Conservation (phyloP, 306 rosid species). For the Senna tora region DNA sequence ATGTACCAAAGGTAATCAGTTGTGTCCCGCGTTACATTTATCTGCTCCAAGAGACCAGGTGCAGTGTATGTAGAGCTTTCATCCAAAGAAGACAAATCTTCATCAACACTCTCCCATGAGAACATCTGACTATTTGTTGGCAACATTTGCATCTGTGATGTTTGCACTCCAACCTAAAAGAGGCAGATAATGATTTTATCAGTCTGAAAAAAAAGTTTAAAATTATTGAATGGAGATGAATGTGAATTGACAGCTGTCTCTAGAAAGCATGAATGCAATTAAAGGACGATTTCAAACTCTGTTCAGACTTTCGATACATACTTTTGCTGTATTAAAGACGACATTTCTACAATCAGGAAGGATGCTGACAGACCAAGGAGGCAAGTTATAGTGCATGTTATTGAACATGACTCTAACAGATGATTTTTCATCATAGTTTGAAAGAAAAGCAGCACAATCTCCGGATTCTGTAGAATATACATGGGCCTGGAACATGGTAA, state of each 20-base stretch:
- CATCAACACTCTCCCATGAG: conserved; percentile 91
- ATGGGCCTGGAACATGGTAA: conserved; percentile 63
- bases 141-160: conserved; percentile 92
- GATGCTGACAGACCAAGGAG: conserved; percentile 98
- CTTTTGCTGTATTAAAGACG: conserved; percentile 95
- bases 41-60: conserved; percentile 93
- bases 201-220: conserved; percentile 28
- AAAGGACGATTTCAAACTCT: conserved; percentile 17
- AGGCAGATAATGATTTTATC: conserved; percentile 29
- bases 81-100: conserved; percentile 72
- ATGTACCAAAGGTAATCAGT: conserved; percentile 98
- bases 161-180: conserved; percentile 93
- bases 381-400: conserved; percentile 93
- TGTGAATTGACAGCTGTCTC: conserved; percentile 29
- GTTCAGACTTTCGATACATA: conserved; percentile 32
- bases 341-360: conserved; percentile 96
- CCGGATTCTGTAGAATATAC: conserved; percentile 85
- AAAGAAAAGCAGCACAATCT: conserved; percentile 88
- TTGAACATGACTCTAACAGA: conserved; percentile 91
- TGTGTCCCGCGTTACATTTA: conserved; percentile 87
- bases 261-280: conserved; percentile 26
- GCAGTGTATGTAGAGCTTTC: conserved; percentile 71
- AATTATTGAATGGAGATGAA: conserved; percentile 25
- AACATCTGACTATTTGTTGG: conserved; percentile 68
- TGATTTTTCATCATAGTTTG: conserved; percentile 75